These are phyloP conservation scores for Amaranthus cruentus DNA, from an alignment of 148 eudicot species.

Conservation along the genomic window DNA sequence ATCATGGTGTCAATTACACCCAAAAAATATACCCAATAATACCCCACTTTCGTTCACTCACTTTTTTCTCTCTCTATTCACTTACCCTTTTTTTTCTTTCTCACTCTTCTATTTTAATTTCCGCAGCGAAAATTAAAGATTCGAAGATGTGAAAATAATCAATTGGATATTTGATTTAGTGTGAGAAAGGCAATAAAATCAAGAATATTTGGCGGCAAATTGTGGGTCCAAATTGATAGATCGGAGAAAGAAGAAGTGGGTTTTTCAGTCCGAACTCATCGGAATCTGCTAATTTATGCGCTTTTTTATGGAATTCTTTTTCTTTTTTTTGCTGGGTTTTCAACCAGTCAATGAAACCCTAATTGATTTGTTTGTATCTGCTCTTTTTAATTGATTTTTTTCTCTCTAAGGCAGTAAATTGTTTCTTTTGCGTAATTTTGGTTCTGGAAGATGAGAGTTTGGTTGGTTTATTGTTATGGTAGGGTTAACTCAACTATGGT, in stretches of 20 bases:
- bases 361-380: conserved; percentile 13
- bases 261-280: conserved; percentile 31
- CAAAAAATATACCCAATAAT: neutral
- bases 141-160: conserved; percentile 7
- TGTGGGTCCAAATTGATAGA: conserved; percentile 30
- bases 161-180: conserved; percentile 15
- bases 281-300: conserved; percentile 31
- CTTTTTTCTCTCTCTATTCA: conserved; percentile 13
- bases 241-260: conserved; percentile 30
- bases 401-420: neutral
- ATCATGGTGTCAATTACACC: neutral
- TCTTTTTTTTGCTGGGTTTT: neutral
- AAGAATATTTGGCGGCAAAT: conserved; percentile 22
- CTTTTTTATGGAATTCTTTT: conserved; percentile 3
- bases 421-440: neutral
- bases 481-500: conserved; percentile 19
- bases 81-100: conserved; percentile 1
- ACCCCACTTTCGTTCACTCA: conserved; percentile 12
- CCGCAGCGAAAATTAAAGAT: neutral
- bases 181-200: neutral
- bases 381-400: neutral
- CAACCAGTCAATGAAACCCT: conserved; percentile 27
- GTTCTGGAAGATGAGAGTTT: neutral
- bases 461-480: neutral
- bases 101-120: neutral